Percentiles rank a stretch among this genome's conserved stretches.
phyloP scores from a whole-genome alignment of 768 basidiomycete species.

The Coprinellus micaceus region DNA sequence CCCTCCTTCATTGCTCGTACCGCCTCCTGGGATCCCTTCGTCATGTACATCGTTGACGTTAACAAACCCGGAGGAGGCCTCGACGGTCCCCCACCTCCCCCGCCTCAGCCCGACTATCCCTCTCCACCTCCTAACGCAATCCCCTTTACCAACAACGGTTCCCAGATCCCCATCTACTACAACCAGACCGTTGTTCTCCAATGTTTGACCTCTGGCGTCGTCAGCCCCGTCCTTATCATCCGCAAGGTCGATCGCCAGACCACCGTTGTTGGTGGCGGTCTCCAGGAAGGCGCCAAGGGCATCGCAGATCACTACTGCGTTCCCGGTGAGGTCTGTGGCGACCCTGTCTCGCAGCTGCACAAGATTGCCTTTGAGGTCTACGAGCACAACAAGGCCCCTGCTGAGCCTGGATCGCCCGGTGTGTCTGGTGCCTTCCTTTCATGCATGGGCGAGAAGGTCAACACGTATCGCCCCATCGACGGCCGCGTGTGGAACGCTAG shows the following conservation, averaged over 20 bases:
- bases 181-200: slow-evolving; percentile 95
- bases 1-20: slow-evolving; percentile 89
- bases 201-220: slow-evolving; percentile 89
- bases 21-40: slow-evolving; percentile 91
- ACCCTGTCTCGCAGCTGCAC: slow-evolving; percentile 93
- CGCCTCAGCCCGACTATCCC: slow-evolving; percentile 86
- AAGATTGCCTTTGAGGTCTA: slow-evolving; percentile 94
- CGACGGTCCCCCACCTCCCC: slow-evolving; percentile 74
- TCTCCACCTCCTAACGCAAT: slow-evolving; percentile 90
- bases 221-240: slow-evolving; percentile 90
- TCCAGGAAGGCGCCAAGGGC: slow-evolving; percentile 82
- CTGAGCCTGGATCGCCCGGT: slow-evolving; percentile 77
- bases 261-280: slow-evolving; percentile 86
- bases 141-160: slow-evolving; percentile 75
- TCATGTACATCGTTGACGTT: slow-evolving; percentile 97
- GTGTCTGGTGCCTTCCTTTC: slow-evolving; percentile 79
- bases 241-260: slow-evolving; percentile 91
- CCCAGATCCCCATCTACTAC: slow-evolving; percentile 90
- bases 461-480: slow-evolving; percentile 82
- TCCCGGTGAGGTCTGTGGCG: slow-evolving; percentile 85
- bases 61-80: slow-evolving; percentile 76
- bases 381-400: slow-evolving; percentile 62
- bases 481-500: slow-evolving; percentile 78
- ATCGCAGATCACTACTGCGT: slow-evolving; percentile 80
- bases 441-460: slow-evolving; percentile 92